A percentile compares a stretch with the other conserved stretches of the same genome.
phyloP scores from a whole-genome alignment of 2,329 filamentous ascomycete species.

The Clarireedia hainanense region DNA sequence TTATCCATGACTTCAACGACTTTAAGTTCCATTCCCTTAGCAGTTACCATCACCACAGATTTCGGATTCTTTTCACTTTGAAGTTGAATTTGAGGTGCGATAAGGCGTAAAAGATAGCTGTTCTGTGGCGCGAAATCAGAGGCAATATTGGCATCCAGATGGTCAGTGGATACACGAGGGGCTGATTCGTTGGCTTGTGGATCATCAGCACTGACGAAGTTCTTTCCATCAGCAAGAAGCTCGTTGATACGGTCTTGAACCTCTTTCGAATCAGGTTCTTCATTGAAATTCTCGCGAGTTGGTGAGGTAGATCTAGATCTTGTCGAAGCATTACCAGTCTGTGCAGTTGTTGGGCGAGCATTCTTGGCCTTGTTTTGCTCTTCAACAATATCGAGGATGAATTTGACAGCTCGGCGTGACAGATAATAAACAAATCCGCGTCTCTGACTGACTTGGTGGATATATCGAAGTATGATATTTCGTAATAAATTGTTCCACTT shows the following conservation, averaged over 20 bases:
- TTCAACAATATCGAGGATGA: constrained; percentile 94
- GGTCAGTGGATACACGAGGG: constrained; percentile 41
- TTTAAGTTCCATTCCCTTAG: constrained; percentile 97
- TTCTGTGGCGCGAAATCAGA: constrained; percentile 86
- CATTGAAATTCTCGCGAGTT: constrained; percentile 11
- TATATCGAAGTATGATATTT: constrained; percentile 95
- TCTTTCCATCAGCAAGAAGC: constrained; percentile 74
- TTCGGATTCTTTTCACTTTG: constrained; percentile 98
- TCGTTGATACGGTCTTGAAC: constrained; percentile 82
- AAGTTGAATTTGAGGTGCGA: constrained; percentile 94
- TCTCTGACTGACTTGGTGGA: constrained; percentile 92
- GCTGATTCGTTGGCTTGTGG: constrained; percentile 30
- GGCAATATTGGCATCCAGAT: constrained; percentile 69
- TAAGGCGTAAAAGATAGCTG: constrained; percentile 88
- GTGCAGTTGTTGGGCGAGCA: constrained; percentile 26
- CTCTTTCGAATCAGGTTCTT: constrained; percentile 41
- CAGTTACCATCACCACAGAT: constrained; percentile 91
- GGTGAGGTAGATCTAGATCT: constrained; percentile 16
- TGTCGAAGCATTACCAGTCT: constrained; percentile 20
- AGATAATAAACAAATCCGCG: constrained; percentile 97
- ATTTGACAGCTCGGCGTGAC: constrained; percentile 90
- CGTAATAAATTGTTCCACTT: constrained; percentile 97
- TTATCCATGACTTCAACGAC: constrained; percentile 98
- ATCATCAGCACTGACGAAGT: constrained; percentile 68
- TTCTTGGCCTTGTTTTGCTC: constrained; percentile 64